Percentiles rank a stretch among this genome's conserved stretches.
phyloP scores from a whole-genome alignment of 352 stramenopile genomes.

The Globisporangium paroecandrum region DNA sequence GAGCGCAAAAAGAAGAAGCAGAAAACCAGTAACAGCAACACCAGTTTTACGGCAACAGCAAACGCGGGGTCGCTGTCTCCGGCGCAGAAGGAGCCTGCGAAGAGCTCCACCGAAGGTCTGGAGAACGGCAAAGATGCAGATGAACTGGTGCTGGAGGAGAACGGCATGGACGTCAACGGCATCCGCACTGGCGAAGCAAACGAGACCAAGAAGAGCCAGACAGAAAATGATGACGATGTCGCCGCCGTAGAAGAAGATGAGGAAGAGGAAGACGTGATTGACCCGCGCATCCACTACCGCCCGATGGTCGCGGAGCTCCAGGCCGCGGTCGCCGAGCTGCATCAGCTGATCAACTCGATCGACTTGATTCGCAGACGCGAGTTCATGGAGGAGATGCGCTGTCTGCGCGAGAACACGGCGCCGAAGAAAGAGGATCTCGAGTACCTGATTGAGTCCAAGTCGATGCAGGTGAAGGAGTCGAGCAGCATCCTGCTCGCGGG shows the following conservation, averaged over 20 bases:
- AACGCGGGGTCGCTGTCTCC: constrained; percentile 8
- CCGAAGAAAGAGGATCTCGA: constrained; percentile 78
- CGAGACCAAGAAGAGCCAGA: constrained; percentile 12
- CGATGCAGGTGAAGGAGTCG: constrained; percentile 69
- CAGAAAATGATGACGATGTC: constrained; percentile 1
- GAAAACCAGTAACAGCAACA: constrained; percentile 15
- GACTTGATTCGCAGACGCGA: constrained; percentile 76
- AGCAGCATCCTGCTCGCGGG: constrained; percentile 70
- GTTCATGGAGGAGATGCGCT: constrained; percentile 85
- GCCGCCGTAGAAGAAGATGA: constrained; percentile 14
- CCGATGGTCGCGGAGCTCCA: constrained; percentile 84
- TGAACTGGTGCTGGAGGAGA: constrained; percentile 19
- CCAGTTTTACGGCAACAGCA: neutral
- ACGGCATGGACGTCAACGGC: constrained; percentile 12
- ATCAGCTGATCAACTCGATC: constrained; percentile 87
- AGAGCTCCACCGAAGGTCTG: constrained; percentile 6
- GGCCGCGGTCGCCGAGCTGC: constrained; percentile 67
- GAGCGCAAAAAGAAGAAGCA: constrained; percentile 68
- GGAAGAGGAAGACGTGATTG: constrained; percentile 78
- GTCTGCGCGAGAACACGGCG: constrained; percentile 81
- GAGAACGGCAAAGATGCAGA: constrained; percentile 16
- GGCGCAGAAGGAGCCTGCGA: constrained; percentile 14
- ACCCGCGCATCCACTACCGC: constrained; percentile 81
- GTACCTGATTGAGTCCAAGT: constrained; percentile 75
- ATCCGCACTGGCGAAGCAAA: neutral